These are phyloP conservation scores for Penicillium paneum DNA, from an alignment of 2,329 filamentous ascomycete genomes.

Conservation along the genomic window DNA sequence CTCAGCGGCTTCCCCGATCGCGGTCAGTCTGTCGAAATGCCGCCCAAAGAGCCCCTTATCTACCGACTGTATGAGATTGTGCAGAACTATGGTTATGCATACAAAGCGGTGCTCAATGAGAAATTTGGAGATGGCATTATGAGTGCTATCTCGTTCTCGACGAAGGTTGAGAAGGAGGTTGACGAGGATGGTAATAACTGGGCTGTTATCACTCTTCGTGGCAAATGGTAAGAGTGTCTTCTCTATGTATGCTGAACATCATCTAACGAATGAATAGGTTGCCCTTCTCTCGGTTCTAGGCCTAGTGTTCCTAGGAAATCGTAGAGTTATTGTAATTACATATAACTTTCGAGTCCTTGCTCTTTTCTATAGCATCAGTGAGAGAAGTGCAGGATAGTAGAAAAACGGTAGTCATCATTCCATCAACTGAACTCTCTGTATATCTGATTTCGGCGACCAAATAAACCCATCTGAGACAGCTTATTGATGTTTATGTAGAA, in stretches of 20 bases:
- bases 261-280: slow-evolving; percentile 33
- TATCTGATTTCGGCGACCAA: neutral
- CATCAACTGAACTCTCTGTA: neutral
- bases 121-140: slow-evolving; percentile 95
- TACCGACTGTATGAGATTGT: slow-evolving; percentile 92
- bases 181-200: slow-evolving; percentile 77
- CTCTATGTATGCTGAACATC: neutral
- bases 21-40: slow-evolving; percentile 76
- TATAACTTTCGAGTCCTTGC: too few species aligned
- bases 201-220: slow-evolving; percentile 78
- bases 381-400: neutral
- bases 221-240: slow-evolving; percentile 67
- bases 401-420: neutral
- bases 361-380: neutral
- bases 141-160: slow-evolving; percentile 90
- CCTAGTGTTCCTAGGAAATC: neutral
- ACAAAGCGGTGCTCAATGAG: slow-evolving; percentile 93
- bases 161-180: slow-evolving; percentile 89
- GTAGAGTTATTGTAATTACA: neutral
- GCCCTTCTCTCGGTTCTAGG: slow-evolving; percentile 47
- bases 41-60: slow-evolving; percentile 78
- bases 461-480: neutral
- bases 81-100: slow-evolving; percentile 94
- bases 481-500: neutral
- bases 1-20: slow-evolving; percentile 75